These are phyloP conservation scores for Delitschia confertaspora DNA, from an alignment of 495 filamentous ascomycete species.

Conservation along the genomic window DNA sequence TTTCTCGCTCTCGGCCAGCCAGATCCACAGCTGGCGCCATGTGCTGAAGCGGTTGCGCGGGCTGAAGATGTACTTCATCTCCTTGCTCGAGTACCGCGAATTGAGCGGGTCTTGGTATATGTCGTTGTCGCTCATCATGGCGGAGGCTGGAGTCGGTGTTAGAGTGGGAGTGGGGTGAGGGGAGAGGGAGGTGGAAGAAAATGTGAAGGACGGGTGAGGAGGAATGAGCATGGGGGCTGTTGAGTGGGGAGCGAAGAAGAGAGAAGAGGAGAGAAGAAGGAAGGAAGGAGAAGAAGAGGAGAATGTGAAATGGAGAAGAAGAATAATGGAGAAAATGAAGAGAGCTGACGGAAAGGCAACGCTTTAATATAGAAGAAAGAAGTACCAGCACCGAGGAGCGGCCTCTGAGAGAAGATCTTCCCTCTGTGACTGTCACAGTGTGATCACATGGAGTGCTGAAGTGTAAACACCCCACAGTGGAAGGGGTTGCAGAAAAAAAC, in stretches of 20 bases:
- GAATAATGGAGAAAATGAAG: too few species aligned
- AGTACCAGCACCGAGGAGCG: neutral
- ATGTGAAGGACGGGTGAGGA: too few species aligned
- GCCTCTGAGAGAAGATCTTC: too few species aligned
- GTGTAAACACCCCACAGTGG: too few species aligned
- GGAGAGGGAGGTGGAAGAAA: neutral
- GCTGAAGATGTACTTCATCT: conserved; percentile 39
- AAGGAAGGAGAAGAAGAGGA: neutral
- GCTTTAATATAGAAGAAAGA: conserved; percentile 1
- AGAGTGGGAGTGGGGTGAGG: neutral
- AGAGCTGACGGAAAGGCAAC: neutral
- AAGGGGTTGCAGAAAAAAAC: too few species aligned
- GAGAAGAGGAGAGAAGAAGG: too few species aligned
- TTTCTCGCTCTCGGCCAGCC: conserved; percentile 36
- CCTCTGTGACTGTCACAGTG: too few species aligned
- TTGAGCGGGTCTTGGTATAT: conserved; percentile 35
- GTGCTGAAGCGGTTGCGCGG: conserved; percentile 36
- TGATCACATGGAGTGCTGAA: too few species aligned
- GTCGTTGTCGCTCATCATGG: conserved; percentile 29
- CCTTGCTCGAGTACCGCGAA: conserved; percentile 33
- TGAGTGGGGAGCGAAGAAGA: too few species aligned
- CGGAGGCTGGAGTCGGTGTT: conserved; percentile 4
- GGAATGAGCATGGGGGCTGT: too few species aligned
- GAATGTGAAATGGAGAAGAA: neutral
- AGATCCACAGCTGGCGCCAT: conserved; percentile 40